phyloP scores from a whole-genome alignment of 345 rosid species.

The Aquilaria malaccensis region DNA sequence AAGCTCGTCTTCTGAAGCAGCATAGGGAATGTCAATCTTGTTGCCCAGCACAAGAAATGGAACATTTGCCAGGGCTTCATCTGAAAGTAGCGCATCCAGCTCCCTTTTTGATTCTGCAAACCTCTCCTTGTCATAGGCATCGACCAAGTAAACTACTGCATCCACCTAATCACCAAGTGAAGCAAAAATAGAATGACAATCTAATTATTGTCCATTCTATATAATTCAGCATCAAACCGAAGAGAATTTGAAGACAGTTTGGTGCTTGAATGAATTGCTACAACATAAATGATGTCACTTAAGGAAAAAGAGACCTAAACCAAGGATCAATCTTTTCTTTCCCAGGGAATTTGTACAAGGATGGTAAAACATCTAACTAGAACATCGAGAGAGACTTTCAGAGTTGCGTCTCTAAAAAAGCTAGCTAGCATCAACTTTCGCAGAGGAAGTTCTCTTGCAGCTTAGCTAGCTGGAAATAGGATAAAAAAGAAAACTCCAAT shows the following conservation, averaged over 20 bases:
- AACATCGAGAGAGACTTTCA: too few relatives aligned
- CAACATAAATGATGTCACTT: too few relatives aligned
- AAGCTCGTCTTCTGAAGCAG: slow-evolving; percentile 70
- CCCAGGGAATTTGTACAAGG: not conserved
- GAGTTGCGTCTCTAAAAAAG: too few relatives aligned
- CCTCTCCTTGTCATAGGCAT: slow-evolving; percentile 70
- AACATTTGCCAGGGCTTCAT: slow-evolving; percentile 49
- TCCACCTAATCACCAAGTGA: slow-evolving; percentile 43
- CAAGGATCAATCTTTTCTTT: not conserved
- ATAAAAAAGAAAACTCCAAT: too few relatives aligned
- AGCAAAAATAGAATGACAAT: not conserved
- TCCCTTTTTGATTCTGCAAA: slow-evolving; percentile 65
- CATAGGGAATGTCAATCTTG: slow-evolving; percentile 75
- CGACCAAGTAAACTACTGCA: slow-evolving; percentile 71
- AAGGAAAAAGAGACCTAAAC: not conserved
- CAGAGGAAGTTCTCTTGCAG: too few relatives aligned
- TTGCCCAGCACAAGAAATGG: slow-evolving; percentile 71
- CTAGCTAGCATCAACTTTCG: too few relatives aligned
- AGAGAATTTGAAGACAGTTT: too few relatives aligned
- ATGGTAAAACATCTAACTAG: not conserved
- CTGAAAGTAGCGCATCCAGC: slow-evolving; percentile 62
- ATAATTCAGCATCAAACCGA: too few relatives aligned
- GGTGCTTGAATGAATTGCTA: too few relatives aligned
- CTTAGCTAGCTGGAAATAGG: too few relatives aligned
- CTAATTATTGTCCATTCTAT: not conserved